A percentile compares a stretch with the other conserved stretches of the same genome.
Evolutionary conservation across 169 alveolate species (phyloP).

Genomic region (Perkinsus marinus): DNA sequence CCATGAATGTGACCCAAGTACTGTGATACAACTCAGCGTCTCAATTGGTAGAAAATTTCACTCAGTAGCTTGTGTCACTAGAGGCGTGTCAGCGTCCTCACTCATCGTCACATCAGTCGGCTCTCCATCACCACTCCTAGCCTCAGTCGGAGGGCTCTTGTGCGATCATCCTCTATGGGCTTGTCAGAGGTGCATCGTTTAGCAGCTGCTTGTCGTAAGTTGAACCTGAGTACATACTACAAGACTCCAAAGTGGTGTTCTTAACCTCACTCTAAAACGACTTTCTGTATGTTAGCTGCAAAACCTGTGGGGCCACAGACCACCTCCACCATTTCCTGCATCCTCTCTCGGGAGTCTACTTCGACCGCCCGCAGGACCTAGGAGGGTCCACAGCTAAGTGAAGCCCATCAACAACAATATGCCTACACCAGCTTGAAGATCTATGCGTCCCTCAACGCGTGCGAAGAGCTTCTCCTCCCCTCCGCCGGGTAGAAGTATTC

Average conservation of each 20-base stretch:
- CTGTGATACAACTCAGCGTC: no score
- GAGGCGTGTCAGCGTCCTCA: no score
- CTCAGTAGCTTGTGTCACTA: no score
- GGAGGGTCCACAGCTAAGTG: background rate
- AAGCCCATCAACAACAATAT: background rate
- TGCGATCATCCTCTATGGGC: no score
- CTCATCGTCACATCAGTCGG: no score
- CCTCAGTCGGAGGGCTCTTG: no score
- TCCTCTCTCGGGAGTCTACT: background rate
- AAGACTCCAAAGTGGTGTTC: background rate
- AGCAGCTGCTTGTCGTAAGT: background rate
- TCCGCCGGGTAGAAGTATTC: background rate
- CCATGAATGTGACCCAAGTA: no score
- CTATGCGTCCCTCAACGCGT: background rate
- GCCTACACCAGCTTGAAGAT: background rate
- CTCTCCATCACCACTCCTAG: no score
- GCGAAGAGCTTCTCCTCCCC: background rate
- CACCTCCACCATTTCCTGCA: background rate
- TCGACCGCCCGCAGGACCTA: background rate
- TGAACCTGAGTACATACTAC: background rate
- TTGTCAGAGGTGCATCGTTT: background rate
- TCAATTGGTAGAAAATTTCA: no score
- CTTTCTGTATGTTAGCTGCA: background rate
- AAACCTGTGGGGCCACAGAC: background rate
- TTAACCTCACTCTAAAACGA: background rate